Percentiles rank a stretch among this genome's conserved stretches.
phyloP scores from a whole-genome alignment of 164 flowering plant species.

The Berberis thunbergii region DNA sequence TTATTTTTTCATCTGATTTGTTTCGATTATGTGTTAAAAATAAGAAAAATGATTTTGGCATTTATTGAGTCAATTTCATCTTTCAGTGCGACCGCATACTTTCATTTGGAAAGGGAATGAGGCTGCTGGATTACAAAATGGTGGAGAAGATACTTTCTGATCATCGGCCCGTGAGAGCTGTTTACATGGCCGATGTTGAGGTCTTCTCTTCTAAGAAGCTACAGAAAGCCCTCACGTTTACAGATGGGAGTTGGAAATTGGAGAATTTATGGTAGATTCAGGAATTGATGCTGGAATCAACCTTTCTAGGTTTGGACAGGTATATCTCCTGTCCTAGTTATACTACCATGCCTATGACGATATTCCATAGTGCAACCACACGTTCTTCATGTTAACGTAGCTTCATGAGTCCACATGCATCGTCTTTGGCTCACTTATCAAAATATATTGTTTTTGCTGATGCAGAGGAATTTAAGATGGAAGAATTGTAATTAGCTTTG shows the following conservation, averaged over 20 bases:
- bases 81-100: neutral
- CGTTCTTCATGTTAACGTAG: neutral
- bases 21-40: too few relatives aligned
- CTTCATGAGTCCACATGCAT: neutral
- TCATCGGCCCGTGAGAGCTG: neutral
- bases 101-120: neutral
- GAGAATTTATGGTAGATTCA: slow-evolving; percentile 25
- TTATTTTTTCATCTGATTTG: too few relatives aligned
- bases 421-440: neutral
- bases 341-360: neutral
- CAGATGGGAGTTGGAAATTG: slow-evolving; percentile 69
- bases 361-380: neutral
- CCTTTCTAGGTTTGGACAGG: slow-evolving; percentile 4
- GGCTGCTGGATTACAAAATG: neutral
- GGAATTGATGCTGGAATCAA: slow-evolving; percentile 26
- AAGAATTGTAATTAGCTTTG: too few relatives aligned
- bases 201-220: slow-evolving; percentile 40
- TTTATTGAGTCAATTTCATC: neutral
- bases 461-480: slow-evolving; percentile 8
- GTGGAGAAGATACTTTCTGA: slow-evolving; percentile 51
- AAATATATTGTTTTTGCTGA: neutral
- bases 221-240: slow-evolving; percentile 72
- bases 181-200: neutral
- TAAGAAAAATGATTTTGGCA: neutral
- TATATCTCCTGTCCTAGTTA: neutral